Evolutionary conservation across 805 yeast genomes (phyloP), one percentile per base, ranked within the genome.

Genomic region (Limtongozyma cylindracea): DNA sequence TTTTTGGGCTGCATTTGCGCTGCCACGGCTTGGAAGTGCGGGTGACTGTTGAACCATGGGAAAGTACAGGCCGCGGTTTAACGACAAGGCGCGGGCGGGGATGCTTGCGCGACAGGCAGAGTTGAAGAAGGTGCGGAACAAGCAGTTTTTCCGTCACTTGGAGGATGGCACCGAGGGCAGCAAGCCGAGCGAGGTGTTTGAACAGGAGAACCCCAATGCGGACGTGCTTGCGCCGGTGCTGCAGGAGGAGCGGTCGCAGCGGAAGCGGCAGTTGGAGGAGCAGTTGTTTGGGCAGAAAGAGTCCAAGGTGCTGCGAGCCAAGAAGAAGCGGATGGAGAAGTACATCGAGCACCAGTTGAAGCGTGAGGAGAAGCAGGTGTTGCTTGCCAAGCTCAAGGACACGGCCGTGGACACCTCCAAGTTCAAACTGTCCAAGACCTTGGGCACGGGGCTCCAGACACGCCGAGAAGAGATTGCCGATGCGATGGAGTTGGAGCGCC

Each of bases 281-380:
- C 56, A 62, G 13, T 42, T 66, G 6, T 49, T 72, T 25, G 42
- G 54, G 13, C 69, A 76, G 20, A 50, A 59, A 24, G 84, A 76
- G 27, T 37, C 67, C 9, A 78, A 78, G 36, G 43, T 74, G 17
- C 65, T 82, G 1, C 50, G 64, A 22, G 58, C 70, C 21, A 72
- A 84, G 49, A 61, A 55, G 53, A 60, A 73, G 47, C 49, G 96
- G 26, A 47, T 84, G 20, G 95, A 84, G 29, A 84, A 84, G 43
- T 84, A 78, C 42, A 78, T 84, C 18, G 91, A 80, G 26, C 91
- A 76, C 45, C 94, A 80, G 39, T 38, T 80, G 32, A 72, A 71
- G 35, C 53, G 91, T 37, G 92, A 84, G 40, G 96, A 84, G 45
- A 74, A 74, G 42, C 73, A 73, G 32, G 57, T 60, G 3, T 49